A percentile compares a stretch with the other conserved stretches of the same genome.
Evolutionary conservation across 768 basidiomycete species (phyloP).

Genomic region (Boletus reticuloceps): DNA sequence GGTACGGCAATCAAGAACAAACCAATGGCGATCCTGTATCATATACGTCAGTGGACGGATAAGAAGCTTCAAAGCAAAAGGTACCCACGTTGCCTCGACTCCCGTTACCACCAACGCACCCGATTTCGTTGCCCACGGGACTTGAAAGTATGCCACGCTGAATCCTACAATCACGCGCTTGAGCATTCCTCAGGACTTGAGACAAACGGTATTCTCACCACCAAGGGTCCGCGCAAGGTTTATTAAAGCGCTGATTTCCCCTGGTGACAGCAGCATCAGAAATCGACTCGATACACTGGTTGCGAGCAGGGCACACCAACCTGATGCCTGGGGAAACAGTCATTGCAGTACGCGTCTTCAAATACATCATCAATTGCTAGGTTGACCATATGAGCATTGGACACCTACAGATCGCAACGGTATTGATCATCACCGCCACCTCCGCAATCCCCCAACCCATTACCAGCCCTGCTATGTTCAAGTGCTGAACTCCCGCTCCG

Average conservation of each 20-base stretch:
- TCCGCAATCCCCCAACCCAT: slow-evolving; percentile 46
- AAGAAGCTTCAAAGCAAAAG: not conserved
- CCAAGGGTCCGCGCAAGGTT: slow-evolving; percentile 38
- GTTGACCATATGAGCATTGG: not conserved
- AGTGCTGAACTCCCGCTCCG: slow-evolving; percentile 36
- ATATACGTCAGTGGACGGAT: not conserved
- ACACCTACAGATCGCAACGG: slow-evolving; percentile 38
- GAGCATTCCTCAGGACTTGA: not conserved
- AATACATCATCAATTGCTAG: not conserved
- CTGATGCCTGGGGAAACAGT: slow-evolving; percentile 36
- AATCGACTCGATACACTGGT: not conserved
- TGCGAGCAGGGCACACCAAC: slow-evolving; percentile 6
- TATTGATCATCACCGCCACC: slow-evolving; percentile 36
- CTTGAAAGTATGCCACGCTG: slow-evolving; percentile 39
- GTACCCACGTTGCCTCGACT: slow-evolving; percentile 37
- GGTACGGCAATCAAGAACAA: slow-evolving; percentile 39
- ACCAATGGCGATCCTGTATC: slow-evolving; percentile 28
- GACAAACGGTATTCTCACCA: slow-evolving; percentile 16
- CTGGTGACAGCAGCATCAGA: slow-evolving; percentile 7
- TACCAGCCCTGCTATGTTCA: slow-evolving; percentile 31
- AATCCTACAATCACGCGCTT: slow-evolving; percentile 24
- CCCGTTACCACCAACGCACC: slow-evolving; percentile 37
- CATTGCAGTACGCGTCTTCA: slow-evolving; percentile 38
- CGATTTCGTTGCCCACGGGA: slow-evolving; percentile 37
- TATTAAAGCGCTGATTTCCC: slow-evolving; percentile 46